These are phyloP conservation scores for Monascus purpureus DNA, from an alignment of 495 filamentous ascomycete species.

Conservation along the genomic window DNA sequence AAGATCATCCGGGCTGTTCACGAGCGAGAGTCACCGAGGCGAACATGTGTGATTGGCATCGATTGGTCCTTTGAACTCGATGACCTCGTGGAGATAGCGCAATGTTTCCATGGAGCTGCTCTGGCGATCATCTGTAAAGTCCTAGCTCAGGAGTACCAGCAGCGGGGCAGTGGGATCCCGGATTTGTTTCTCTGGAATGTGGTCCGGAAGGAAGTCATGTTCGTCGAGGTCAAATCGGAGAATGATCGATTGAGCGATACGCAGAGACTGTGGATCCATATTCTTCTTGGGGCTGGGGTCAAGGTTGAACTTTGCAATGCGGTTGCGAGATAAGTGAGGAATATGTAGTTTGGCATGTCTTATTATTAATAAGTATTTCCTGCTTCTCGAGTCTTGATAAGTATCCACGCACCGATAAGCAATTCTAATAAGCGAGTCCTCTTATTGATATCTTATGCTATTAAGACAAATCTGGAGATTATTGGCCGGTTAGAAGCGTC, in stretches of 20 bases:
- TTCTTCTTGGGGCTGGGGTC: constrained; percentile 69
- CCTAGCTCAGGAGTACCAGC: constrained; percentile 84
- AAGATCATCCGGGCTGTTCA: constrained; percentile 54
- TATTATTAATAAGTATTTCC: no score
- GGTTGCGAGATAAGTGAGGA: constrained; percentile 55
- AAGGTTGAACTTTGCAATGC: constrained; percentile 82
- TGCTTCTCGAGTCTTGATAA: no score
- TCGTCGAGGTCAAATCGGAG: constrained; percentile 85
- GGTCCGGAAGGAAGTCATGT: constrained; percentile 51
- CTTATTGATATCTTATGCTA: no score
- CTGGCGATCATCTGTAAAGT: constrained; percentile 80
- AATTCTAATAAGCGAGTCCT: no score
- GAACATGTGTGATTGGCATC: constrained; percentile 76
- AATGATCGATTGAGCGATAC: constrained; percentile 96
- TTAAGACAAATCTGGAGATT: neutral
- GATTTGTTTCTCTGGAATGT: constrained; percentile 80
- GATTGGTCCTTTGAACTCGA: constrained; percentile 77
- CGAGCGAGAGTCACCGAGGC: constrained; percentile 45
- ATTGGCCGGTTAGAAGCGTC: no score
- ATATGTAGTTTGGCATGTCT: no score
- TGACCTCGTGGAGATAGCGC: constrained; percentile 72
- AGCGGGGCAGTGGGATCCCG: constrained; percentile 76
- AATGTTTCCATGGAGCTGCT: constrained; percentile 64
- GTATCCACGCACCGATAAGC: no score
- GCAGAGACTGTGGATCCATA: constrained; percentile 93